Conservation (phyloP, 805 yeast genomes). For the Nakazawaea pomicola region DNA sequence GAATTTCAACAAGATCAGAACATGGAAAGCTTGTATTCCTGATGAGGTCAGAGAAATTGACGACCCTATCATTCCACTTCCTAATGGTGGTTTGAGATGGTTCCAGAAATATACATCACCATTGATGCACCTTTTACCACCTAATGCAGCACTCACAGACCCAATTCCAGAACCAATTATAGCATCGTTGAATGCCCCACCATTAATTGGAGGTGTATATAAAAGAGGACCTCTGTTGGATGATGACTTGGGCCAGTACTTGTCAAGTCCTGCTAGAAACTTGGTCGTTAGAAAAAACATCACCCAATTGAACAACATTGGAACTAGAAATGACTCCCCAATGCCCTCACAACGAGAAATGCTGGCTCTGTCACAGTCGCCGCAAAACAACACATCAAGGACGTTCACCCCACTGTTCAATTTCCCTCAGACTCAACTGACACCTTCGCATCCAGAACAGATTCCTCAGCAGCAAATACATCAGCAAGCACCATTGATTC, state of each 20-base stretch:
- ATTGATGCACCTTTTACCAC: conserved; percentile 67
- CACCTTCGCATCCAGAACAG: not conserved
- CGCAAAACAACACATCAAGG: not conserved
- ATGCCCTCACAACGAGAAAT: conserved; percentile 4
- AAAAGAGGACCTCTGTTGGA: conserved; percentile 66
- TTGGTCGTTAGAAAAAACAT: conserved; percentile 16
- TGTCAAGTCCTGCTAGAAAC: conserved; percentile 20
- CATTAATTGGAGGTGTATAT: conserved; percentile 90
- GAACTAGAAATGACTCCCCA: conserved; percentile 10
- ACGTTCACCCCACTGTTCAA: not conserved
- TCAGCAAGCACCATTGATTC: not conserved
- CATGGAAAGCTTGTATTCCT: conserved; percentile 98
- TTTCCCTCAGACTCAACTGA: conserved; percentile 15
- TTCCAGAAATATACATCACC: conserved; percentile 82
- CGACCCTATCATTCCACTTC: conserved; percentile 73
- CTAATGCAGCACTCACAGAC: conserved; percentile 67
- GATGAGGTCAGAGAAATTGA: conserved; percentile 88
- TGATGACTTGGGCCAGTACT: conserved; percentile 79
- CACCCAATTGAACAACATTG: conserved; percentile 11
- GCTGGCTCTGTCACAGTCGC: conserved; percentile 1
- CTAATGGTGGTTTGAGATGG: conserved; percentile 50
- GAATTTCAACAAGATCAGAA: conserved; percentile 88
- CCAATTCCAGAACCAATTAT: conserved; percentile 78
- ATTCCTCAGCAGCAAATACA: not conserved
- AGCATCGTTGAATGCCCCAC: conserved; percentile 86